Evolutionary conservation across 208 protist genomes (phyloP).

Genomic region (Wallacemonas collosoma): DNA sequence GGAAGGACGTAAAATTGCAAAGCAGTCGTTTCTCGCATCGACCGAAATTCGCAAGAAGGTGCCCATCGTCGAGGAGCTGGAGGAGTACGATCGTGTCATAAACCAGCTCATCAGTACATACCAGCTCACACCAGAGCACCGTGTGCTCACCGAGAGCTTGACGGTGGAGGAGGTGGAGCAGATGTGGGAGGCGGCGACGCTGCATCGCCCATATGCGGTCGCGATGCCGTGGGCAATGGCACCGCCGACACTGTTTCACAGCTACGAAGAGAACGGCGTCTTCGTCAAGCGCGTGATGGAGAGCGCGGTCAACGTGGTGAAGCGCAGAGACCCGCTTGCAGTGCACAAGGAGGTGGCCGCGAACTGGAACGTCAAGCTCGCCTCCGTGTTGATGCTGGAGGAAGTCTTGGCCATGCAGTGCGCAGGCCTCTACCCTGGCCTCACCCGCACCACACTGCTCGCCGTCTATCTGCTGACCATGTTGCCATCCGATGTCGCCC

Average conservation of each 20-base stretch:
- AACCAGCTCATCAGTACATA: conserved; percentile 28
- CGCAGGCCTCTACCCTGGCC: conserved; percentile 56
- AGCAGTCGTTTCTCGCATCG: conserved; percentile 60
- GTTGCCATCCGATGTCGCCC: conserved; percentile 79
- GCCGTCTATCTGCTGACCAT: conserved; percentile 69
- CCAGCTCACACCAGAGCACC: conserved; percentile 44
- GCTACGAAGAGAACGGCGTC: conserved; percentile 65
- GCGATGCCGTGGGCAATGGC: conserved; percentile 62
- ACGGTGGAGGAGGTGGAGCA: conserved; percentile 73
- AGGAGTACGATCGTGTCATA: conserved; percentile 56
- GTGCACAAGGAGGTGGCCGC: conserved; percentile 73
- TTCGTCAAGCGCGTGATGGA: conserved; percentile 78
- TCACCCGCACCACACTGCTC: conserved; percentile 70
- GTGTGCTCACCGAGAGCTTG: conserved; percentile 58
- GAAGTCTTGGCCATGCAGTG: conserved; percentile 59
- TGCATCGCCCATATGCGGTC: conserved; percentile 43
- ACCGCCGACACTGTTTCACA: conserved; percentile 33
- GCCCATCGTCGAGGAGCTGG: conserved; percentile 77
- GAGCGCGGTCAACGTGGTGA: conserved; percentile 54
- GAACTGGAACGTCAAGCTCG: conserved; percentile 85
- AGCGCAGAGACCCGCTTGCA: conserved; percentile 47
- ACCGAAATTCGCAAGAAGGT: conserved; percentile 62
- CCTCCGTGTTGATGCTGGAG: conserved; percentile 73
- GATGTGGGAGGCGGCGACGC: conserved; percentile 61
- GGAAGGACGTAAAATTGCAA: conserved; percentile 52